A percentile compares a stretch with the other conserved stretches of the same genome.
Evolutionary conservation across 208 protist species (phyloP).

Genomic region (Zelonia costaricensis): DNA sequence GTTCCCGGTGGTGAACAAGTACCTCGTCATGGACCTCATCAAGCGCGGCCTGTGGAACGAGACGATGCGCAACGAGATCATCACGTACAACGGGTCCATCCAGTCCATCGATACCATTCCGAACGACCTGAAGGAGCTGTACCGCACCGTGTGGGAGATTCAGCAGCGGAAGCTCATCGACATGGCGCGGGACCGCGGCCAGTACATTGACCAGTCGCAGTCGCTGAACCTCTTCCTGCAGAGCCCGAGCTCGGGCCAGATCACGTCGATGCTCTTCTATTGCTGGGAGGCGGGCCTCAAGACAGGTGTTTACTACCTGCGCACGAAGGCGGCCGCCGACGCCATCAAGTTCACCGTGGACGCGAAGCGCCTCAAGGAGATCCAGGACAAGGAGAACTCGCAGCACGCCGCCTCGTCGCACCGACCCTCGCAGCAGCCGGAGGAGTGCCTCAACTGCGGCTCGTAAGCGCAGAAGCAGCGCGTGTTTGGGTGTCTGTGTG

Average conservation of each 20-base stretch:
- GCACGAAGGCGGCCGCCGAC: constrained; percentile 96
- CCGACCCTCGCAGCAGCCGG: constrained; percentile 30
- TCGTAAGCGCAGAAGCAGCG: too few species aligned
- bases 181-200: constrained; percentile 98
- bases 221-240: constrained; percentile 99
- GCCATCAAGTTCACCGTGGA: constrained; percentile 99
- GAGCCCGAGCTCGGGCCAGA: constrained; percentile 93
- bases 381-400: constrained; percentile 40
- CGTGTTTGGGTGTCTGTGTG: too few species aligned
- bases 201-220: constrained; percentile 99
- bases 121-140: constrained; percentile 95
- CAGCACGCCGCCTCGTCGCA: constrained; percentile 6
- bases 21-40: constrained; percentile 97
- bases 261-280: constrained; percentile 99
- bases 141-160: constrained; percentile 99
- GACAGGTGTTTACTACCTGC: constrained; percentile 99
- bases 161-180: constrained; percentile 97
- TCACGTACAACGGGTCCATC: constrained; percentile 96
- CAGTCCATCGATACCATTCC: constrained; percentile 95
- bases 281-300: constrained; percentile 99
- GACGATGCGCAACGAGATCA: constrained; percentile 96
- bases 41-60: constrained; percentile 94
- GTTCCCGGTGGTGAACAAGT: constrained; percentile 99
- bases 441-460: constrained; percentile 89
- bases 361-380: constrained; percentile 74